These are phyloP conservation scores for Hapsidospora chrysogenum DNA, from an alignment of 495 filamentous ascomycete genomes.

Conservation along the genomic window DNA sequence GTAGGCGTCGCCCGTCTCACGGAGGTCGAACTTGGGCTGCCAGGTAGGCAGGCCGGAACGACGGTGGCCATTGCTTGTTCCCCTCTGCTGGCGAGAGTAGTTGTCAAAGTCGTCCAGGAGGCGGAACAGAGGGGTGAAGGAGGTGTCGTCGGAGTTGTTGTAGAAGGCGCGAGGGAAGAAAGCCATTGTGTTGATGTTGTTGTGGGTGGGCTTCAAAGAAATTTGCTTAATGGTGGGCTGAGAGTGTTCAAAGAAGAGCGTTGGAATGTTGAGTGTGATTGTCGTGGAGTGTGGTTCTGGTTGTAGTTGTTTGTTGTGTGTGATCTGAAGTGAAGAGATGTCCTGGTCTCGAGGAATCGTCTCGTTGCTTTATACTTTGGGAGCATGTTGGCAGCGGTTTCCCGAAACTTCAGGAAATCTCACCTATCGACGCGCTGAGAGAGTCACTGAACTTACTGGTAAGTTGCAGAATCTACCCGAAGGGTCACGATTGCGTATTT, in stretches of 20 bases:
- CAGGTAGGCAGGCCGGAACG: conserved; percentile 24
- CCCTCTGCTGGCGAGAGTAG: conserved; percentile 21
- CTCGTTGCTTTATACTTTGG: neutral
- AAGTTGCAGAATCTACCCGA: too few relatives aligned
- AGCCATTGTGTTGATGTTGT: conserved; percentile 9
- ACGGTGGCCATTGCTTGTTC: conserved; percentile 11
- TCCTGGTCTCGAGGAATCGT: neutral
- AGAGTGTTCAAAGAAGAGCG: neutral
- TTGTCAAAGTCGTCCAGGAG: conserved; percentile 52
- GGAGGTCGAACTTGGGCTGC: conserved; percentile 58
- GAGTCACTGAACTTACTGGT: too few relatives aligned
- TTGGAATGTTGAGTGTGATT: neutral
- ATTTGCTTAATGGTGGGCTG: neutral
- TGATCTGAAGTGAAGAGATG: conserved; percentile 2
- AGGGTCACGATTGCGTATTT: too few relatives aligned
- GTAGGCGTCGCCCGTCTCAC: conserved; percentile 43
- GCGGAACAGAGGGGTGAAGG: conserved; percentile 51
- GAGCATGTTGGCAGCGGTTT: neutral
- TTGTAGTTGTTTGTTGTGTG: conserved; percentile 7
- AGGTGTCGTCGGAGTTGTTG: conserved; percentile 11
- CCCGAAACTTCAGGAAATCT: neutral
- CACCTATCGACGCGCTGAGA: too few relatives aligned
- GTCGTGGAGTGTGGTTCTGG: neutral
- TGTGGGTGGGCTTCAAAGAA: too few relatives aligned
- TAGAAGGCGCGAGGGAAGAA: conserved; percentile 9